Evolutionary conservation across 345 rosid genomes (phyloP), one percentile per base, ranked within the genome.

Genomic region (Erodium maritimum): DNA sequence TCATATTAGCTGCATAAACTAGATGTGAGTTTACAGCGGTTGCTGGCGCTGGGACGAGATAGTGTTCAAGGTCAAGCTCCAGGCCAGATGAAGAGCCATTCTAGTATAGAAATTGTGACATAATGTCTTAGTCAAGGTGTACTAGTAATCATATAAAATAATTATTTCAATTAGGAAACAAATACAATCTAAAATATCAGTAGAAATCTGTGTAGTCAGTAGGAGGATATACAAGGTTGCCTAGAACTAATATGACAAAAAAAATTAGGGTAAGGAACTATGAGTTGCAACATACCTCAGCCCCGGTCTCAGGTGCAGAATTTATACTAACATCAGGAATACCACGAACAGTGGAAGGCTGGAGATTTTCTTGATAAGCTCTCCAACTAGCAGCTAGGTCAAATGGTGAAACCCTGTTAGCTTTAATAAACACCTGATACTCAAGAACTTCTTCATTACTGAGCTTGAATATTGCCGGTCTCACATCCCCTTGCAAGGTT

Each of bases 341-440:
- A 45, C 94, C 99, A 63, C 95, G 94, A 50, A 89, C 96, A 17
- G 85, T 82, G 17, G 95, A 93, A 73, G 90, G 99, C 79, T 80
- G 90, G 51, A 89, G 72, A 57, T 89, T 93, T 71, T 93, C 94
- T 67, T 85, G 88, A 62, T 89, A 93, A 68, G 96, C 95, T 69
- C 97, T 78, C 97, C 99, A 93, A 71, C 99, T 89, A 61, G 97
- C 94, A 2, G 99, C 99, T 55, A 93, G 96, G 72, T 93, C 99
- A 74, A 93, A 85, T 5, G 99, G 99, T 3, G 99, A 93, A 61
- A 93, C 91, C 79, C 90, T 73, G 34, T 93, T 91, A 4, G 95
- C 95, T 63, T 87, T 85, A 62, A 93, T 77, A 65, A 79, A 82
- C 60, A 87, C 94, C 16, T 84, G 75, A 60, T 71, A 83, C 77